These are phyloP conservation scores for Selaginella moellendorffii DNA, from an alignment of 75 land plant species.

Conservation along the genomic window DNA sequence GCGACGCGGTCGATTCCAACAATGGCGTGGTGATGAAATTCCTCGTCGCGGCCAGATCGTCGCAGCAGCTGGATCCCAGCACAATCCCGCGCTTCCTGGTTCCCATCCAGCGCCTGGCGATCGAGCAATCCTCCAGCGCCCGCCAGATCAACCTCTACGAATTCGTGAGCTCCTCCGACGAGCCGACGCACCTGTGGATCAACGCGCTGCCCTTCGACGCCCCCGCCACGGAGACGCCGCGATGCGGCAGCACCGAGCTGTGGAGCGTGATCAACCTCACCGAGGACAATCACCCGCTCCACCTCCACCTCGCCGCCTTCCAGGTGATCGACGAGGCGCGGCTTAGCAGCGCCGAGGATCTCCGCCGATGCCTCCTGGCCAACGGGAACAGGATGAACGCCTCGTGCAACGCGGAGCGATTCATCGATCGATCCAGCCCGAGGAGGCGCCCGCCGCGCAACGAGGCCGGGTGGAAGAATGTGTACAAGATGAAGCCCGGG, in stretches of 20 bases:
- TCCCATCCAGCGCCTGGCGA: neutral
- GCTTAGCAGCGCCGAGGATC: too few relatives aligned
- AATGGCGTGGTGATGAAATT: conserved; percentile 58
- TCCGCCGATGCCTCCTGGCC: too few relatives aligned
- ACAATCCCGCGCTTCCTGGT: neutral
- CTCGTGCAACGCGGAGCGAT: neutral
- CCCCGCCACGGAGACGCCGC: conserved; percentile 54
- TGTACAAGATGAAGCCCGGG: conserved; percentile 52
- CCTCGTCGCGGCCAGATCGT: conserved; percentile 19
- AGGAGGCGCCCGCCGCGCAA: conserved; percentile 15
- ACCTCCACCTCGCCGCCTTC: conserved; percentile 50
- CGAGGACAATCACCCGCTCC: conserved; percentile 41
- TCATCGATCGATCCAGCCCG: neutral
- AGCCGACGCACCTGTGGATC: conserved; percentile 33
- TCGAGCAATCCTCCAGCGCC: neutral
- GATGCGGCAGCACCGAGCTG: conserved; percentile 39
- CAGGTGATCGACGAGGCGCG: too few relatives aligned
- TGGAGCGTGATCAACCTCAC: conserved; percentile 30
- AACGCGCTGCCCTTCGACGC: conserved; percentile 6
- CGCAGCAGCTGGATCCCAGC: neutral
- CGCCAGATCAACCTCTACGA: conserved; percentile 51
- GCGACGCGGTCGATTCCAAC: conserved; percentile 11
- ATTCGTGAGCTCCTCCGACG: conserved; percentile 25
- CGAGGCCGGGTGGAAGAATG: conserved; percentile 73
- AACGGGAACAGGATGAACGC: too few relatives aligned